These are phyloP conservation scores for Solanum hybrid DNA, from an alignment of 305 asterid species.

Conservation along the genomic window DNA sequence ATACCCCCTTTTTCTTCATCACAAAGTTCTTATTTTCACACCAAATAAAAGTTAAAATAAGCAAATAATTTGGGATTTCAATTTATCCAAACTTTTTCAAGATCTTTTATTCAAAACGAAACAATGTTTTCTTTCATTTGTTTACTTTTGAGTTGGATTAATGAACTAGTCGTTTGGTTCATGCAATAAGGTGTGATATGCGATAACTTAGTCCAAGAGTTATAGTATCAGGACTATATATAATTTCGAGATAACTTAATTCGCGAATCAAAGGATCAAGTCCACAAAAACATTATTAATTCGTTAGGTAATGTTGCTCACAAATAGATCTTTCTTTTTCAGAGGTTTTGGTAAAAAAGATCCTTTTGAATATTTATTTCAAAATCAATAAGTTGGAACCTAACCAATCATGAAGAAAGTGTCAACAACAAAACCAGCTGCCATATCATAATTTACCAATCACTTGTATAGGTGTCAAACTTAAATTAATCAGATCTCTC, in stretches of 20 bases:
- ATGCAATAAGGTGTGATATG: not conserved
- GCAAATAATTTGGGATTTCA: not conserved
- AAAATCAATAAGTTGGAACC: slow-evolving; percentile 20
- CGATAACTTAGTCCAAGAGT: not conserved
- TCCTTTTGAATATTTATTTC: slow-evolving; percentile 8
- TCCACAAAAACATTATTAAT: not conserved
- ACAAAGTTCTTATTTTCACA: not conserved
- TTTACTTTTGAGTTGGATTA: not conserved
- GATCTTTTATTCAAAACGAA: not conserved
- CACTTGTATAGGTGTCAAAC: not conserved
- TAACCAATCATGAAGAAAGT: slow-evolving; percentile 19
- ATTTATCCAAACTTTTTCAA: not conserved
- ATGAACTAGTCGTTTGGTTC: not conserved
- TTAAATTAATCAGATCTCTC: not conserved
- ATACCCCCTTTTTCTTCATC: slow-evolving; percentile 9
- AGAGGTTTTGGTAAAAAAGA: slow-evolving; percentile 23
- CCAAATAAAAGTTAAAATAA: not conserved
- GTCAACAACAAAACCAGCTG: slow-evolving; percentile 18
- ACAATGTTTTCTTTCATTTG: not conserved
- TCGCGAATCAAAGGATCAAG: rapidly evolving
- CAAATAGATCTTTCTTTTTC: not conserved
- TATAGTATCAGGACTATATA: not conserved
- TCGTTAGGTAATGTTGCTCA: not conserved
- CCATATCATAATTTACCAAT: not conserved
- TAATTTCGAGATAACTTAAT: not conserved